These are phyloP conservation scores for Straminergon stramineum DNA, from an alignment of 225 moss, liverwort and hornwort genomes.

Conservation along the genomic window DNA sequence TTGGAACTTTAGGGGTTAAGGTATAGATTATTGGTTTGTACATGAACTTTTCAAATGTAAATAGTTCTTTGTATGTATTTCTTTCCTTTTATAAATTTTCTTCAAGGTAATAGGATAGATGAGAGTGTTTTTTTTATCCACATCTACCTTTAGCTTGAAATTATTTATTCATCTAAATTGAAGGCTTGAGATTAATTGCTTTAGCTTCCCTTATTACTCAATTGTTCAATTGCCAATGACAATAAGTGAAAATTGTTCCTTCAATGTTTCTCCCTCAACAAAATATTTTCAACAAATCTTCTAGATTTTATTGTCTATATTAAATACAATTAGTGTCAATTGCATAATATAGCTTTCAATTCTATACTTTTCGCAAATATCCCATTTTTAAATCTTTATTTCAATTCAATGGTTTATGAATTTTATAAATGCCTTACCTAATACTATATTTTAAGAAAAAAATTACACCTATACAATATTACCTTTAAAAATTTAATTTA, in stretches of 20 bases:
- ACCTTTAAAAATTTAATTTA: not conserved
- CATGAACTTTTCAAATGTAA: not conserved
- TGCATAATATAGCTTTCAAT: not conserved
- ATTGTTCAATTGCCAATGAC: no score
- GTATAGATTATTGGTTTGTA: no score
- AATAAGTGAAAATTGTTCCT: not conserved
- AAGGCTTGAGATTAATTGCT: no score
- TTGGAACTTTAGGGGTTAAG: no score
- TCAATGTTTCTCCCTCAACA: not conserved
- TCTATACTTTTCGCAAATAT: rapidly evolving
- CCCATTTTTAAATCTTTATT: not conserved
- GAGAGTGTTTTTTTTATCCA: not conserved
- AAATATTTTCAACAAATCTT: no score
- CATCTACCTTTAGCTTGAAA: not conserved
- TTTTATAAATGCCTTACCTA: not conserved
- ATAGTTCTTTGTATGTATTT: not conserved
- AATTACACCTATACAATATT: no score
- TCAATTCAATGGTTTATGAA: not conserved
- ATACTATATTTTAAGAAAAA: not conserved
- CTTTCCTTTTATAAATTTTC: not conserved
- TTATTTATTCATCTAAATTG: not conserved
- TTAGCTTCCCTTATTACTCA: not conserved
- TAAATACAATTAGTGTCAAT: not conserved
- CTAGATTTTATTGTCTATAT: not conserved
- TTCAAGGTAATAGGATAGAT: not conserved